phyloP scores from a whole-genome alignment of 495 filamentous ascomycete species.

The Saxophila tyrrhenica region DNA sequence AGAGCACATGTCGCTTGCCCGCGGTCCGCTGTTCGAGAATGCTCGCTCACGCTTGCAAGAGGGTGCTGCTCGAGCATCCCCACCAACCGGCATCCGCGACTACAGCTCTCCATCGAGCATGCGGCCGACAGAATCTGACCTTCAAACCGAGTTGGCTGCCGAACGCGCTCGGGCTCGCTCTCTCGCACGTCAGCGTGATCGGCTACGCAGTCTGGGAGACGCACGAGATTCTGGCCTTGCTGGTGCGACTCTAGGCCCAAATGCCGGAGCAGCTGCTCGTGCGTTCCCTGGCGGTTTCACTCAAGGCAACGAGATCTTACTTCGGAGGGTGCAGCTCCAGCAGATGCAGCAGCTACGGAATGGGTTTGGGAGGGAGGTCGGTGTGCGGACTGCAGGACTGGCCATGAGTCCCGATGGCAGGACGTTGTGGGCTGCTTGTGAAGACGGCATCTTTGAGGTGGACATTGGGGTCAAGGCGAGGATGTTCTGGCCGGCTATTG shows the following conservation, averaged over 20 bases:
- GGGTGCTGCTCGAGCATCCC: constrained; percentile 6
- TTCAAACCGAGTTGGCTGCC: constrained; percentile 6
- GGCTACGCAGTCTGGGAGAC: background rate
- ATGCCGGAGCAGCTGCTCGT: background rate
- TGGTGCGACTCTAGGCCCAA: background rate
- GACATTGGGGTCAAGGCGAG: constrained; percentile 26
- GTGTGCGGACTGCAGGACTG: constrained; percentile 29
- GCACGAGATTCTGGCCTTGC: background rate
- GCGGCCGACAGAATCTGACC: background rate
- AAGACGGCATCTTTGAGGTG: constrained; percentile 32
- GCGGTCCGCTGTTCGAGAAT: constrained; percentile 22
- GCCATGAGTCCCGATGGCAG: constrained; percentile 31
- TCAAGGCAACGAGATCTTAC: background rate
- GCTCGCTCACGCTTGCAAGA: constrained; percentile 9
- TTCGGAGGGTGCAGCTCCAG: constrained; percentile 4
- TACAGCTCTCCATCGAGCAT: background rate
- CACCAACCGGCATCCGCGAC: constrained; percentile 1
- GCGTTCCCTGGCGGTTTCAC: background rate
- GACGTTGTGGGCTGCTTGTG: constrained; percentile 26
- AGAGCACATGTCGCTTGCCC: constrained; percentile 28
- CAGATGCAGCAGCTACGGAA: constrained; percentile 1
- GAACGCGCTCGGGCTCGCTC: constrained; percentile 9
- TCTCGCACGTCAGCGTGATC: constrained; percentile 10
- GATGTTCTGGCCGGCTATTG: constrained; percentile 24
- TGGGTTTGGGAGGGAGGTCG: constrained; percentile 9